Evolutionary conservation across 805 yeast genomes (phyloP), one percentile per base, ranked within the genome.

Genomic region (Jamesozyma spencerorum): DNA sequence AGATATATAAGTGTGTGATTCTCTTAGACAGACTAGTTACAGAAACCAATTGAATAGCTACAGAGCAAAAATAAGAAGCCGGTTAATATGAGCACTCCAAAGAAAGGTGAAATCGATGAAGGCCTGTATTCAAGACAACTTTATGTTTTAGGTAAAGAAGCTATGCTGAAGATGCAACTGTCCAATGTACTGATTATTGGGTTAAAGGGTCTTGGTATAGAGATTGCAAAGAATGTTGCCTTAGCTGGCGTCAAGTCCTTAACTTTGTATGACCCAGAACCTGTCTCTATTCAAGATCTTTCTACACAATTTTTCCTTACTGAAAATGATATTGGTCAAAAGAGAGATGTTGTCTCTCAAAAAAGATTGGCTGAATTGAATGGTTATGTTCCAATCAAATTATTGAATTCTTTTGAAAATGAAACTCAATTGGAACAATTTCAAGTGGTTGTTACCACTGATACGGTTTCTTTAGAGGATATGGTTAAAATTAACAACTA

Each of bases 191-290:
- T 92, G 37, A 72, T 92, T 36, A 76, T 88, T 47, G 98, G 99
- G 3, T 68, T 90, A 42, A 81, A 78, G 58, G 99, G 99, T 36
- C 69, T 92, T 36, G 99, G 99, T 55, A 74, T 85, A 33, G 99
- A 92, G 65, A 86, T 92, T 43, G 97, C 98, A 18, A 92, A 92
- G 66, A 92, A 92, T 63, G 86, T 92, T 41, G 94, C 95, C 0
- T 71, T 92, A 30, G 98, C 98, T 2, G 99, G 99, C 55, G 98
- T 92, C 53, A 92, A 92, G 67, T 81, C 94, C 7, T 68, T 92
- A 51, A 70, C 94, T 6, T 63, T 92, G 26, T 85, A 81, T 60
- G 99, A 92, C 57, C 94, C 95, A 11, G 69, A 68, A 15, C 73
- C 77, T 1, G 81, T 83, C 17, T 62, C 69, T 40, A 48, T 86